Percentiles rank a stretch among this genome's conserved stretches.
Conservation (phyloP, 2,329 filamentous ascomycete species). For the Parascedosporium putredinis region DNA sequence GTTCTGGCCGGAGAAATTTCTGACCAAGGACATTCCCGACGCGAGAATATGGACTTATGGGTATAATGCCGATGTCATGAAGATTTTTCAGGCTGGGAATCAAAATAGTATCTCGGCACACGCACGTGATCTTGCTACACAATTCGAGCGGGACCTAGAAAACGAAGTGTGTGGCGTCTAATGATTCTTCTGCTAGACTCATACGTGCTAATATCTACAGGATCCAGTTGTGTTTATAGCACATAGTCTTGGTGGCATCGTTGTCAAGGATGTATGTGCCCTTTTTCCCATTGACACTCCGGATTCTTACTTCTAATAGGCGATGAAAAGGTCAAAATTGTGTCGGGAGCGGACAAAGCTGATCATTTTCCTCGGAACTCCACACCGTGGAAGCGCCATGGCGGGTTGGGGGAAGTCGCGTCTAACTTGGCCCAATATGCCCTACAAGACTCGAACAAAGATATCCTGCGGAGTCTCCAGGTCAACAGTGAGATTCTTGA, state of each 20-base stretch:
- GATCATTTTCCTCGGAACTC: constrained; percentile 29
- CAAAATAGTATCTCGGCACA: background rate
- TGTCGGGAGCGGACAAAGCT: constrained; percentile 19
- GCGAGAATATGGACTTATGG: constrained; percentile 29
- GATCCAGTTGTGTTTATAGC: constrained; percentile 24
- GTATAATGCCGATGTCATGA: constrained; percentile 26
- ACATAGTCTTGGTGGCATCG: constrained; percentile 28
- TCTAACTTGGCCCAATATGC: background rate
- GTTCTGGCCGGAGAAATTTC: constrained; percentile 26
- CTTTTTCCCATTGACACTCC: background rate
- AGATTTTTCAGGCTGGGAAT: constrained; percentile 20
- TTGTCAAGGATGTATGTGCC: constrained; percentile 23
- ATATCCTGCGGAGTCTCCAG: constrained; percentile 20
- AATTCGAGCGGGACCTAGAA: background rate
- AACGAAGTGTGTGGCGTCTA: background rate
- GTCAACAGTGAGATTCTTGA: constrained; percentile 25
- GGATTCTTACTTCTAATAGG: constrained; percentile 15
- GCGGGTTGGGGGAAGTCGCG: constrained; percentile 20
- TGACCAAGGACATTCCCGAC: constrained; percentile 23
- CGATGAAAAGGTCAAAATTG: constrained; percentile 19
- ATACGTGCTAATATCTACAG: constrained; percentile 26
- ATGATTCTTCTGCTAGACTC: constrained; percentile 19
- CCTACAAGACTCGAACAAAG: constrained; percentile 17
- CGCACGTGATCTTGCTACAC: background rate
- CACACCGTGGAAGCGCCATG: constrained; percentile 23